These are phyloP conservation scores for Brettanomyces custersianus DNA, from an alignment of 805 yeast species.

Conservation along the genomic window DNA sequence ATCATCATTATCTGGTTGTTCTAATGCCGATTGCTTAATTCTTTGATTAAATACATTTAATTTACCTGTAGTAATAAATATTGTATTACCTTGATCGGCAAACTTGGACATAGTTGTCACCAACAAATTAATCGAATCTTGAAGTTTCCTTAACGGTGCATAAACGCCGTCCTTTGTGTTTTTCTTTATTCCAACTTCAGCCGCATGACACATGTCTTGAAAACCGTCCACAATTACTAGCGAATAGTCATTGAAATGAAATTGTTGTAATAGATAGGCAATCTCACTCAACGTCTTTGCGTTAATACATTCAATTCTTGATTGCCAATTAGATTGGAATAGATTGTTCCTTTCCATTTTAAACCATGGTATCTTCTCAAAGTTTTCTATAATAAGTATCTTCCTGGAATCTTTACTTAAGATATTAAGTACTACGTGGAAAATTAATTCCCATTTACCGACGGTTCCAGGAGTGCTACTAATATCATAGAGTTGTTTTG, in stretches of 20 bases:
- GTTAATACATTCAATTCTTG: constrained; percentile 9
- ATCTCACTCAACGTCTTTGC: constrained; percentile 15
- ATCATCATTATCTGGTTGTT: constrained; percentile 3
- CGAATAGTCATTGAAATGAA: constrained; percentile 11
- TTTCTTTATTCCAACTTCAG: too few species aligned
- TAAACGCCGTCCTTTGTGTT: too few species aligned
- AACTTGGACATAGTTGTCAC: constrained; percentile 11
- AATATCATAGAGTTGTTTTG: constrained; percentile 19
- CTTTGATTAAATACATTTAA: constrained; percentile 20
- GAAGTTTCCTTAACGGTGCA: background rate
- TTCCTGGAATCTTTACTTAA: constrained; percentile 3
- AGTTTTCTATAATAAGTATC: constrained; percentile 10
- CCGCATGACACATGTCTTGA: constrained; percentile 15
- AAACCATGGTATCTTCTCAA: constrained; percentile 20
- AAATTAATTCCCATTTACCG: constrained; percentile 21
- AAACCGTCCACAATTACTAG: constrained; percentile 22
- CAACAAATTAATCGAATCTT: constrained; percentile 5
- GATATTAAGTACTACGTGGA: constrained; percentile 10
- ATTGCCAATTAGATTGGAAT: background rate
- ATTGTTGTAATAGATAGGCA: constrained; percentile 12
- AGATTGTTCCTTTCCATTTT: constrained; percentile 6
- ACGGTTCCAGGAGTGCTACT: constrained; percentile 20
- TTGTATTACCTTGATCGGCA: constrained; percentile 6
- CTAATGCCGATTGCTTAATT: constrained; percentile 7
- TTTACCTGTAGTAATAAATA: constrained; percentile 21